phyloP scores from a whole-genome alignment of 2,329 filamentous ascomycete genomes.

The Macrophomina pseudophaseolina region DNA sequence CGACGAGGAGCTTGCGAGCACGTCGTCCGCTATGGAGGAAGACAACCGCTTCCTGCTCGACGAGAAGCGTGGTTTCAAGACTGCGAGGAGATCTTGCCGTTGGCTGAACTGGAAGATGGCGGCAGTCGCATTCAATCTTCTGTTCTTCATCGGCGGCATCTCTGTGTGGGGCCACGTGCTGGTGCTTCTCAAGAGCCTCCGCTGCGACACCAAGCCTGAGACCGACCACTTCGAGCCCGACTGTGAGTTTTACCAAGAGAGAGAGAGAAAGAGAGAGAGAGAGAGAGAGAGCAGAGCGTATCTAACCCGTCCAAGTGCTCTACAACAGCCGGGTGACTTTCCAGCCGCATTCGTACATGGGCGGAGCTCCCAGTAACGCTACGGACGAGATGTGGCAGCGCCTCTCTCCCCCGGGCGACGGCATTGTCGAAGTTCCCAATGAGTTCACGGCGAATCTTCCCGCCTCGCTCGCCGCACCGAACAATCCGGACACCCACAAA shows the following conservation, averaged over 20 bases:
- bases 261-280: too few relatives aligned
- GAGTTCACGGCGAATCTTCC: not conserved
- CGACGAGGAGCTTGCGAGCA: not conserved
- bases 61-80: not conserved
- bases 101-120: not conserved
- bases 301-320: not conserved
- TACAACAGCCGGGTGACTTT: constrained; percentile 1
- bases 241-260: not conserved
- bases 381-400: constrained; percentile 7
- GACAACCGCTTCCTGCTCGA: constrained; percentile 13
- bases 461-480: not conserved
- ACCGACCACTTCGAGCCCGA: constrained; percentile 3
- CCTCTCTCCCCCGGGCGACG: constrained; percentile 14
- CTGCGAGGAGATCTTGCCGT: not conserved
- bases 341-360: constrained; percentile 9
- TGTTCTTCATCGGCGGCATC: constrained; percentile 1
- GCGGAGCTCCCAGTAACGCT: not conserved
- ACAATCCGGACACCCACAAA: not conserved
- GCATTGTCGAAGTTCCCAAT: constrained; percentile 6
- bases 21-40: not conserved
- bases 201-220: not conserved
- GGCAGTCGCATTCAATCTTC: not conserved
- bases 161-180: constrained; percentile 2
- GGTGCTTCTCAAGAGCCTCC: not conserved
- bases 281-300: not conserved